phyloP scores from a whole-genome alignment of 2,329 filamentous ascomycete genomes.

The Sclerotinia trifoliorum region DNA sequence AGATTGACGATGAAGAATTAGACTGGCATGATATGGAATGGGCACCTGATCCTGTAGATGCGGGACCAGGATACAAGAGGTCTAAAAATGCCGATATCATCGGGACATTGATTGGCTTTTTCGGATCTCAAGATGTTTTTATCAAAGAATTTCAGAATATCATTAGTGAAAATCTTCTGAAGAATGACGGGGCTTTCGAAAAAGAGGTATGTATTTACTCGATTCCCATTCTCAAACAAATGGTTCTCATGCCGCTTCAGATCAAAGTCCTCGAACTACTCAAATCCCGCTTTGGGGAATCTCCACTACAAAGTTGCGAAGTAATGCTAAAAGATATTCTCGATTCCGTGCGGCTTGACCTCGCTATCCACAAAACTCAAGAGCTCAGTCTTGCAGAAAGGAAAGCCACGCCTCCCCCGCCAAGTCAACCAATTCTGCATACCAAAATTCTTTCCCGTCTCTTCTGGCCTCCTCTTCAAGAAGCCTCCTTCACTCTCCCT shows the following conservation, averaged over 20 bases:
- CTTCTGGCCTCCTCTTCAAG: slow-evolving; percentile 84
- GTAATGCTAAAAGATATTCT: slow-evolving; percentile 95
- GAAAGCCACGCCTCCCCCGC: slow-evolving; percentile 36
- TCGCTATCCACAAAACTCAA: slow-evolving; percentile 57
- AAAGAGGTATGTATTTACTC: slow-evolving; percentile 54
- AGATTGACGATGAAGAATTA: slow-evolving; percentile 65
- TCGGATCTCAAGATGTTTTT: slow-evolving; percentile 87
- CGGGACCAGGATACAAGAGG: slow-evolving; percentile 86
- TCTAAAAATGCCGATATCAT: slow-evolving; percentile 89
- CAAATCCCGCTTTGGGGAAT: slow-evolving; percentile 84
- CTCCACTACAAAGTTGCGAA: slow-evolving; percentile 84
- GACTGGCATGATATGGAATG: slow-evolving; percentile 93
- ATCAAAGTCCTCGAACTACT: slow-evolving; percentile 80
- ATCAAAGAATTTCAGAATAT: slow-evolving; percentile 91
- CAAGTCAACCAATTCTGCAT: slow-evolving; percentile 52
- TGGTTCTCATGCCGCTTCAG: slow-evolving; percentile 39
- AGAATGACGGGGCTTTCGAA: slow-evolving; percentile 65
- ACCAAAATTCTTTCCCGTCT: slow-evolving; percentile 86
- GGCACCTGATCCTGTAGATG: slow-evolving; percentile 90
- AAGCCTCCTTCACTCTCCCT: slow-evolving; percentile 67
- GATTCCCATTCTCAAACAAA: slow-evolving; percentile 12
- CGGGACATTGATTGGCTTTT: slow-evolving; percentile 81
- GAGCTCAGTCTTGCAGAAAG: slow-evolving; percentile 39
- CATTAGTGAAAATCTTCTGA: slow-evolving; percentile 77
- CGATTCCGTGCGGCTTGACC: slow-evolving; percentile 75